Base-by-base conservation (phyloP, 1,139 yeast genomes). In the Hyphopichia buzzinii region DNA sequence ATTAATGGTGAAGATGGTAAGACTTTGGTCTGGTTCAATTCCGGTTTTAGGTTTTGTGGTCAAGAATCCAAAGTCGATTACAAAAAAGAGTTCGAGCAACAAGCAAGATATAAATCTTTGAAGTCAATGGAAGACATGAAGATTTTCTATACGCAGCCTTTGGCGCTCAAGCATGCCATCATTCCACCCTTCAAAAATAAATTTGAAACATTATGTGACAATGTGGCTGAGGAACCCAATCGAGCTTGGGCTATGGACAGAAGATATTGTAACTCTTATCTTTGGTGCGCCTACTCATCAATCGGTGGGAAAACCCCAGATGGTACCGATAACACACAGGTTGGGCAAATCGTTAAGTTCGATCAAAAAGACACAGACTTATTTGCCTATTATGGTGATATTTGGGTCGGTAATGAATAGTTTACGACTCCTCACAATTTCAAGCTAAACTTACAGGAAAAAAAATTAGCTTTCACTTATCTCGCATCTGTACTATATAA, bases 231-330 rank as follows among this genome's bases (percentile, higher is more conserved):
- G 10, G 67, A 62, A 37, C 68, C 68, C 22, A 46, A 44, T 23
- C 46, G 48, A 40, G 66, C 62, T 8, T 62, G 68, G 68, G 32
- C 36, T 17, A 59, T 60, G 63, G 60, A 55, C 17, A 38, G 29
- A 30, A 48, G 42, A 13, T 68, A 68, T 37, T 70, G 77, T 54
- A 59, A 60, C 24, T 58, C 65, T 10, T 70, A 71, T 40, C 48
- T 68, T 30, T 71, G 74, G 68, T 71, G 77, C 59, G 74, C 72
- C 1, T 70, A 66, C 45, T 66, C 70, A 27, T 43, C 53, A 12
- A 56, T 70, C 38, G 76, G 76, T 29, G 75, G 68, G 2, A 43
- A 31, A 3, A 50, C 57, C 3, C 30, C 38, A 5, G 48, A 46
- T 24, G 63, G 58, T 4, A 37, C 31, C 4, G 62, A 58, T 31